Conservation (phyloP, 441 rosid genomes). For the Pelargonium cotyledonis region DNA sequence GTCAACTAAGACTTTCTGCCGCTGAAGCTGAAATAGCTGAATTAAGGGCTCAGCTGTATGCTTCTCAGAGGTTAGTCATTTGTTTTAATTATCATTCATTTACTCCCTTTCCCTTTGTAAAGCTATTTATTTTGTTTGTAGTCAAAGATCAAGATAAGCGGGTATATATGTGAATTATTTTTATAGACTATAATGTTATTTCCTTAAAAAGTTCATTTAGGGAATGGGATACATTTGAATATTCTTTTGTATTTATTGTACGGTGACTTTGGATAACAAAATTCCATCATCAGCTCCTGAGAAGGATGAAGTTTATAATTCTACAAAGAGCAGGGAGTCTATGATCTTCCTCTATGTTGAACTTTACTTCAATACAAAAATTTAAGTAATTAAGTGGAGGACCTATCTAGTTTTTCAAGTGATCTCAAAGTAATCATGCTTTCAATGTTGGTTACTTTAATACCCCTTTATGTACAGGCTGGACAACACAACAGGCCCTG, state of each 20-base stretch:
- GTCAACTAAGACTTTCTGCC: slow-evolving; percentile 76
- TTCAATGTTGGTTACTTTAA: no score
- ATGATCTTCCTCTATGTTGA: not conserved
- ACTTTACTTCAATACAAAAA: no score
- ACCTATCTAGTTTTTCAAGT: no score
- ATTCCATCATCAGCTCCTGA: not conserved
- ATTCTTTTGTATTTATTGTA: not conserved
- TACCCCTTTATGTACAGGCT: no score
- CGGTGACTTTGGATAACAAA: not conserved
- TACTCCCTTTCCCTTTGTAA: not conserved
- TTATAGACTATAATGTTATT: not conserved
- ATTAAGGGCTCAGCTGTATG: slow-evolving; percentile 66
- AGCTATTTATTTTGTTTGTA: not conserved
- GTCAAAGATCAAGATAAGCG: not conserved
- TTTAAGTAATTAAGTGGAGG: no score
- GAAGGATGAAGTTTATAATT: not conserved
- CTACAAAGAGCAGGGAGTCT: not conserved
- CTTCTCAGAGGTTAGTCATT: slow-evolving; percentile 62
- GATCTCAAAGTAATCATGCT: no score
- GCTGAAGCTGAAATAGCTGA: slow-evolving; percentile 87
- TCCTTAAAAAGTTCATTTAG: not conserved
- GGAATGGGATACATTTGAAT: not conserved
- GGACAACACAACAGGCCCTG: no score
- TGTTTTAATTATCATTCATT: slow-evolving; percentile 1
- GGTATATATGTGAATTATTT: not conserved